Percentiles rank a stretch among this genome's conserved stretches.
Evolutionary conservation across 306 rosid species (phyloP).

Genomic region (Prunus mira): DNA sequence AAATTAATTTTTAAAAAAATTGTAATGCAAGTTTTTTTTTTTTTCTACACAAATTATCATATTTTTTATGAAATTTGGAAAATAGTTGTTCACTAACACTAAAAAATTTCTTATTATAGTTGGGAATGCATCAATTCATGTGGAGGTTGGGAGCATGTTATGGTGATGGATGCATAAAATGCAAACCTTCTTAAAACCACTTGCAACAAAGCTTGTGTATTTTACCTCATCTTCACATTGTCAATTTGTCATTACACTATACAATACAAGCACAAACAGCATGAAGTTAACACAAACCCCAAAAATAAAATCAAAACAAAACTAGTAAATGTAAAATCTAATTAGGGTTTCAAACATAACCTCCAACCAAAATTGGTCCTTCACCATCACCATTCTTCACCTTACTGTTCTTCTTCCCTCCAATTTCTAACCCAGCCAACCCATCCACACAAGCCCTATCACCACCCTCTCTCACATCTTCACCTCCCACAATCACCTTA

Average conservation of each 20-base stretch:
- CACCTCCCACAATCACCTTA: constrained; percentile 43
- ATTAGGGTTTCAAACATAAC: constrained; percentile 37
- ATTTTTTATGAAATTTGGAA: too few relatives aligned
- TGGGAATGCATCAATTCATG: too few relatives aligned
- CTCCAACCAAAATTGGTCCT: constrained; percentile 55
- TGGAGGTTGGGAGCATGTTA: too few relatives aligned
- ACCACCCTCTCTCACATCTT: constrained; percentile 28
- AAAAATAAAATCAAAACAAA: too few relatives aligned
- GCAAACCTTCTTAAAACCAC: too few relatives aligned
- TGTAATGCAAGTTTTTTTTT: too few relatives aligned
- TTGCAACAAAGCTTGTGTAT: not conserved
- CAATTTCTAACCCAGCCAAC: constrained; percentile 47
- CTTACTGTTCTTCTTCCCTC: constrained; percentile 30
- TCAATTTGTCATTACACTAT: not conserved
- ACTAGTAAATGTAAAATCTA: not conserved
- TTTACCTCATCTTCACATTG: not conserved
- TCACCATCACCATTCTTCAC: constrained; percentile 26
- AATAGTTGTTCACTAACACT: too few relatives aligned
- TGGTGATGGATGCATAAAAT: too few relatives aligned
- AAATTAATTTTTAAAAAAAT: too few relatives aligned
- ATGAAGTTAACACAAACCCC: not conserved
- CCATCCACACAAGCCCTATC: constrained; percentile 60
- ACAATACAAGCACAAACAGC: not conserved
- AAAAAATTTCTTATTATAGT: too few relatives aligned
- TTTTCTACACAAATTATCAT: too few relatives aligned